Evolutionary conservation across 2,329 filamentous ascomycete species (phyloP).

Genomic region (Orbilia quercus): DNA sequence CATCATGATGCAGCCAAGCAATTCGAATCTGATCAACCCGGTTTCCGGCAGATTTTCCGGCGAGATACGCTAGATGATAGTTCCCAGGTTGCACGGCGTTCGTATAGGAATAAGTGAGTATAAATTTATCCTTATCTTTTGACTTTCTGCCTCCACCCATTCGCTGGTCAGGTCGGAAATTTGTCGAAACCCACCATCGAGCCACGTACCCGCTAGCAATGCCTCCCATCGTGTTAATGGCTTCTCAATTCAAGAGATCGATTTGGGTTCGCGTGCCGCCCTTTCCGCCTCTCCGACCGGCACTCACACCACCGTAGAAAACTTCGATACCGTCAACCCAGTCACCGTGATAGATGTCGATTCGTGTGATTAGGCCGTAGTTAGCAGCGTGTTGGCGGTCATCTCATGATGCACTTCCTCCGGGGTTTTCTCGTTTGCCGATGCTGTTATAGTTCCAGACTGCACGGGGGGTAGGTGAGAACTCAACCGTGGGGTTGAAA

Average conservation of each 20-base stretch:
- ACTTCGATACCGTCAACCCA: slow-evolving; percentile 8
- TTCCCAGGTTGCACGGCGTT: not conserved
- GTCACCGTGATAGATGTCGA: slow-evolving; percentile 2
- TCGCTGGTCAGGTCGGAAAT: not conserved
- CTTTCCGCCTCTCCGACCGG: not conserved
- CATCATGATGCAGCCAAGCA: slow-evolving; percentile 6
- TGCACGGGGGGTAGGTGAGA: not conserved
- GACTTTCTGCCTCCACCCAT: slow-evolving; percentile 4
- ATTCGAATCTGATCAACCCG: slow-evolving; percentile 8
- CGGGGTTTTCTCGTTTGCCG: not conserved
- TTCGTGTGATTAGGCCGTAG: not conserved
- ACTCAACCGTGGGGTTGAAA: not conserved
- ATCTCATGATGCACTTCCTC: not conserved
- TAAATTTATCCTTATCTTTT: not conserved
- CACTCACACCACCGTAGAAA: slow-evolving; percentile 3
- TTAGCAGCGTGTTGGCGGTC: not conserved
- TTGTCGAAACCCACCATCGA: slow-evolving; percentile 8
- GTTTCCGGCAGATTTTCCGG: slow-evolving; percentile 1
- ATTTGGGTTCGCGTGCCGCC: not conserved
- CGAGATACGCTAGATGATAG: not conserved
- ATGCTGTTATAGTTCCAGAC: not conserved
- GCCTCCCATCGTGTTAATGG: not conserved
- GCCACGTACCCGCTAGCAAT: not conserved
- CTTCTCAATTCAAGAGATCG: not conserved
- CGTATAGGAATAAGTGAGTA: not conserved